Base-by-base conservation (phyloP, 495 filamentous ascomycete species). In the Staphylotrichum longicolle region DNA sequence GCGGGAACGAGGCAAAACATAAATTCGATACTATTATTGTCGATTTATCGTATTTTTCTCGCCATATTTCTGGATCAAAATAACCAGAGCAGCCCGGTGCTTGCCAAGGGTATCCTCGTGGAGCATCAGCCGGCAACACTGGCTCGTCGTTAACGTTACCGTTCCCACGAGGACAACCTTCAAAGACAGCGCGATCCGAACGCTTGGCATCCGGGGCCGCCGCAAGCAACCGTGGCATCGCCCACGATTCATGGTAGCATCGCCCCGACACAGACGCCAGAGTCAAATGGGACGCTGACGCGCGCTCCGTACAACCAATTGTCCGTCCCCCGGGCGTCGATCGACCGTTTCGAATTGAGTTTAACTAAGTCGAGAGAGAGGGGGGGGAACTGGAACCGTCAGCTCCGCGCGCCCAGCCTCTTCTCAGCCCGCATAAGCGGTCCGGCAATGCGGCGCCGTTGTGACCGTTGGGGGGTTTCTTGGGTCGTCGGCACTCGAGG, bases 381-480 rank as follows among this genome's bases (percentile, higher is more conserved):
- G 14, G 34, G 40, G 15, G 15, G 34, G 6, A 34, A 37, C 32
- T 34, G 54, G 54, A 57, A 33, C 54, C 30, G n/a, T 47, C 54
- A 47, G 27, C 54, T 57, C 42, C 54, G 54, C 54, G 11, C 35
- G 41, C 32, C 54, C 44, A 48, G 37, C 35, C 1, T 7, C 48
- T 10, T 15, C 47, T 10, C 27, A 42, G 34, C 57, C 37, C 57
- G 57, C 57, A 59, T 52, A 41, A 45, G 32, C 57, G 48, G 57
- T 52, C 57, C 57, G 57, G 45, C 47, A 59, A 52, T 59, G 57
- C 57, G 57, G 48, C 37, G 56, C 30, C 52, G 52, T 40, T 40
- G 35, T 14, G 15, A 9, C 55, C 41, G 54, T 57, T 47, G 44
- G 2, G 10, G 32, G 27, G 7, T 15, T 5, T 20, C 30, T n/a